Conservation (phyloP, 352 stramenopile genomes). For the Pythium aristosporum region DNA sequence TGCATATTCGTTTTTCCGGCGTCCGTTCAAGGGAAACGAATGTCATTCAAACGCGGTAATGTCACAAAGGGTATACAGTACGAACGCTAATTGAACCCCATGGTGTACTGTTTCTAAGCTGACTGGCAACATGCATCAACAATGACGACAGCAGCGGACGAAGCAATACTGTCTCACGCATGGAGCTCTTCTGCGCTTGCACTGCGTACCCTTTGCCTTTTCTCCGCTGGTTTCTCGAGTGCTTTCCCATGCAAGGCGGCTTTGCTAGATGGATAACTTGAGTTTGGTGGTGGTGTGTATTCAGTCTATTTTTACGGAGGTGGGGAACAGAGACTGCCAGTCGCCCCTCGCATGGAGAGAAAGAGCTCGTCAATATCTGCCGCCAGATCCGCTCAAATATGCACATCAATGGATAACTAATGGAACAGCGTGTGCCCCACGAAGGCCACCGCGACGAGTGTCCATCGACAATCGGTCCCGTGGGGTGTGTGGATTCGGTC, state of each 20-base stretch:
- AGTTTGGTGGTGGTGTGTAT: conserved; percentile 6
- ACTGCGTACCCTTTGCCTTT: too few relatives aligned
- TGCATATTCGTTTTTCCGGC: neutral
- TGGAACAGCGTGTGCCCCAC: conserved; percentile 14
- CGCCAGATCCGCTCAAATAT: neutral
- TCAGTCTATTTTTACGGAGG: conserved; percentile 17
- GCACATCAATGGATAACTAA: conserved; percentile 13
- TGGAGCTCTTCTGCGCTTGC: too few relatives aligned
- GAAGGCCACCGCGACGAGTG: neutral
- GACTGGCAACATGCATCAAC: neutral
- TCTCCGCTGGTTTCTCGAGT: too few relatives aligned
- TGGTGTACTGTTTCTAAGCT: conserved; percentile 1
- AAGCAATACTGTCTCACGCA: too few relatives aligned
- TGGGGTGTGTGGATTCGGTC: neutral
- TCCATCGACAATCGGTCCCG: too few relatives aligned
- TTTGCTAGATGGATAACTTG: neutral
- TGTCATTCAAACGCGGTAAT: conserved; percentile 7
- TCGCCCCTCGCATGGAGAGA: too few relatives aligned
- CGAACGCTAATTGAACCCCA: conserved; percentile 4
- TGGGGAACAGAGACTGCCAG: neutral
- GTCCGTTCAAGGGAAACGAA: conserved; percentile 8
- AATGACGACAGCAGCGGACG: too few relatives aligned
- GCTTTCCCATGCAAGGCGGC: neutral
- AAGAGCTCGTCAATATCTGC: neutral
- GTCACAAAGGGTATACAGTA: conserved; percentile 1